Conservation (phyloP, 768 basidiomycete genomes). For the Paxillus ammoniavirescens region DNA sequence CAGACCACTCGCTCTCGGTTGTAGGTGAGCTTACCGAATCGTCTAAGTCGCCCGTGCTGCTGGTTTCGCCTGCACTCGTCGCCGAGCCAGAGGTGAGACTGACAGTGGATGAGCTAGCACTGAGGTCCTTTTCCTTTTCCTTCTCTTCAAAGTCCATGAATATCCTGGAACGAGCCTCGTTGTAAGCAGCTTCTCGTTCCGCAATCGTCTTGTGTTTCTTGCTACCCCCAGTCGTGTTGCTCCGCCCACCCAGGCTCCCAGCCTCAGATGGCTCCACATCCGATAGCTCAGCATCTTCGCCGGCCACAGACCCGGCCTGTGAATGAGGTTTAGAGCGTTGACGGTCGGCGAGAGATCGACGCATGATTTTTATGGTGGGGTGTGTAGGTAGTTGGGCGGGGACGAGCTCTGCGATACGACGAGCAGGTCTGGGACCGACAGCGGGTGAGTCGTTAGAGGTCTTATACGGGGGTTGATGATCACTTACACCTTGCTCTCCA, state of each 20-base stretch:
- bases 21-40: conserved; percentile 70
- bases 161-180: conserved; percentile 81
- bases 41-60: conserved; percentile 64
- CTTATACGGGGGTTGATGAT: not conserved
- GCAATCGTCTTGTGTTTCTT: conserved; percentile 80
- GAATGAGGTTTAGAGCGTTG: conserved; percentile 58
- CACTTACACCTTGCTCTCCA: conserved; percentile 77
- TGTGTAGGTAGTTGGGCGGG: conserved; percentile 67
- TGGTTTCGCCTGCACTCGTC: conserved; percentile 51
- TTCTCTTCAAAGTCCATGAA: conserved; percentile 81
- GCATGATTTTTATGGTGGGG: conserved; percentile 90
- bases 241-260: conserved; percentile 72
- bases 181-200: conserved; percentile 87
- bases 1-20: conserved; percentile 83
- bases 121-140: conserved; percentile 67
- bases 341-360: conserved; percentile 56
- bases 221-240: conserved; percentile 57
- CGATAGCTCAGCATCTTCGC: conserved; percentile 75
- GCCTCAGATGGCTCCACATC: conserved; percentile 79
- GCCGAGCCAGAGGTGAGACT: conserved; percentile 71
- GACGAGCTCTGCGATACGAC: conserved; percentile 73
- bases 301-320: conserved; percentile 69
- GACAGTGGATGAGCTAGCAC: conserved; percentile 72
- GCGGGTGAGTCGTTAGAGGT: conserved; percentile 13
- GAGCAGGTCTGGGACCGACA: conserved; percentile 51